A percentile compares a stretch with the other conserved stretches of the same genome.
Evolutionary conservation across 108 stramenopile genomes (phyloP).

Genomic region (Heterococcus sp.): DNA sequence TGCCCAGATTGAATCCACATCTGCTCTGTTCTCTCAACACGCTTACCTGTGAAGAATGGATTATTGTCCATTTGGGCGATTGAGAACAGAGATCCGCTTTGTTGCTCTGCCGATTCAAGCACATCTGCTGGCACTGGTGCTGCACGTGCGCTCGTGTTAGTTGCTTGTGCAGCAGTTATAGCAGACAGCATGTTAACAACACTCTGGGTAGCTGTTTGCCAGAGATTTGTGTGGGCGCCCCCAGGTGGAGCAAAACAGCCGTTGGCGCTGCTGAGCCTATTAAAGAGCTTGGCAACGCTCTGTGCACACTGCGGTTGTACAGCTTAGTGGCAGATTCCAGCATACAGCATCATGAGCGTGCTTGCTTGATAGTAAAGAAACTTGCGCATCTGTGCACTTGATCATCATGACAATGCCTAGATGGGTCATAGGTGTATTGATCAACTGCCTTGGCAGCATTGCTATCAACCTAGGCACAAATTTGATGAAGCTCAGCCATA

Average conservation of each 20-base stretch:
- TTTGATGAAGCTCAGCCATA: slow-evolving; percentile 57
- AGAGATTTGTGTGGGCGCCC: too few relatives aligned
- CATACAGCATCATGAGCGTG: not conserved
- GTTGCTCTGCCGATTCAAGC: too few relatives aligned
- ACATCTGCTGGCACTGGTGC: not conserved
- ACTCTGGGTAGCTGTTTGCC: not conserved
- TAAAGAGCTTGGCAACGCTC: too few relatives aligned
- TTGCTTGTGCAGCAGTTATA: not conserved
- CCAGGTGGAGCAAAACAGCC: too few relatives aligned
- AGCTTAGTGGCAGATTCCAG: too few relatives aligned
- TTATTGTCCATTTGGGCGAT: not conserved
- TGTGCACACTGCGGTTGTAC: too few relatives aligned
- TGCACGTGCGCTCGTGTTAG: too few relatives aligned
- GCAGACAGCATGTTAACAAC: not conserved
- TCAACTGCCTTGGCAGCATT: slow-evolving; percentile 66
- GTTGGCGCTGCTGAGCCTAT: too few relatives aligned
- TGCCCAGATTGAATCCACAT: too few relatives aligned
- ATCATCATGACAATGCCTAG: too few relatives aligned
- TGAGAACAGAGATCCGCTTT: not conserved
- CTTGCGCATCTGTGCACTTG: too few relatives aligned
- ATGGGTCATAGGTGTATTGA: slow-evolving; percentile 59
- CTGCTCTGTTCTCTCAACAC: too few relatives aligned
- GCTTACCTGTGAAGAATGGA: slow-evolving; percentile 1
- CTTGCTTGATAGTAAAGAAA: not conserved
- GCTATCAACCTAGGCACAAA: slow-evolving; percentile 74